These are phyloP conservation scores for Podospora pseudopauciseta DNA, from an alignment of 495 filamentous ascomycete genomes.

Conservation along the genomic window DNA sequence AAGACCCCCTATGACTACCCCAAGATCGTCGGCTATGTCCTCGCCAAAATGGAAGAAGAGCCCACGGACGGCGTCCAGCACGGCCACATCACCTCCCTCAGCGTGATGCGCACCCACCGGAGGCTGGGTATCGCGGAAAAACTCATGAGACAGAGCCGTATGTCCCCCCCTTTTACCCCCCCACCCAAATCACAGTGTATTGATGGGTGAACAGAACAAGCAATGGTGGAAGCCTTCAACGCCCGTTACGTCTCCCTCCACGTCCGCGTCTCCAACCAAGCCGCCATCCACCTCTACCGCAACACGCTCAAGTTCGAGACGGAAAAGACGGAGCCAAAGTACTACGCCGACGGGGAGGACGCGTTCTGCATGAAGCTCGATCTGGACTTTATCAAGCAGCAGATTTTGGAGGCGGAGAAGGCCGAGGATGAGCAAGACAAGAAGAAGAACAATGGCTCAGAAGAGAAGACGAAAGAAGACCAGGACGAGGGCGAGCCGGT, in stretches of 20 bases:
- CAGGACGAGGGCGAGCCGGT: conserved; percentile 45
- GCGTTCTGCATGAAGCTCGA: conserved; percentile 91
- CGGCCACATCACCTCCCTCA: conserved; percentile 92
- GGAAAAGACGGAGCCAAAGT: conserved; percentile 86
- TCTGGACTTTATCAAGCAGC: conserved; percentile 57
- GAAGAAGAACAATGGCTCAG: conserved; percentile 16
- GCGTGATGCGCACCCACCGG: conserved; percentile 94
- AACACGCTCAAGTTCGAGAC: conserved; percentile 89
- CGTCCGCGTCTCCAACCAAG: conserved; percentile 88
- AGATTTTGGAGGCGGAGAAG: conserved; percentile 40
- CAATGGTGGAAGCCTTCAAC: conserved; percentile 91
- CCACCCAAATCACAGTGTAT: not conserved
- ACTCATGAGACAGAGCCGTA: conserved; percentile 93
- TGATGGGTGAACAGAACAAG: conserved; percentile 59
- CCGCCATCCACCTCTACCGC: conserved; percentile 85
- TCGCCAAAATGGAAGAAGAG: conserved; percentile 99
- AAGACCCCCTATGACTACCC: conserved; percentile 83
- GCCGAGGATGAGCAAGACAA: conserved; percentile 33
- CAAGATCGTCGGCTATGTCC: conserved; percentile 97
- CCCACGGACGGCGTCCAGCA: conserved; percentile 85
- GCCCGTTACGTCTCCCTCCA: conserved; percentile 93
- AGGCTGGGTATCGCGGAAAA: conserved; percentile 90
- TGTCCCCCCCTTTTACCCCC: conserved; percentile 36
- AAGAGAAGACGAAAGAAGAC: conserved; percentile 18
- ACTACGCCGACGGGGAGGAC: conserved; percentile 98